These are phyloP conservation scores for Amanita brunnescens DNA, from an alignment of 768 basidiomycete species.

Conservation along the genomic window DNA sequence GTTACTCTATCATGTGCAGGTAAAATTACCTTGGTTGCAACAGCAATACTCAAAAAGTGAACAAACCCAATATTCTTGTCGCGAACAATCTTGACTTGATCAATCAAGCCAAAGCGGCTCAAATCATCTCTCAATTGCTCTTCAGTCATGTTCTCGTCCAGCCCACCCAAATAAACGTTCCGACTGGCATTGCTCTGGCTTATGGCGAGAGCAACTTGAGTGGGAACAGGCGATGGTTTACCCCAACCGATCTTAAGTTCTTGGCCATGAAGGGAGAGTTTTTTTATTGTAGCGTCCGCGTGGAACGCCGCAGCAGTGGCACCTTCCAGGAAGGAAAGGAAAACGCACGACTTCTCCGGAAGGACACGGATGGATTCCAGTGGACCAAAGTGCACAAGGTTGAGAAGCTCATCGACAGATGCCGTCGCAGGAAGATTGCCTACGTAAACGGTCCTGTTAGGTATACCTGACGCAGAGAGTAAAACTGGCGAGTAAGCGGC, in stretches of 20 bases:
- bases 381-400: conserved; percentile 95
- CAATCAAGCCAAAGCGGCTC: conserved; percentile 88
- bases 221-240: conserved; percentile 83
- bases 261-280: conserved; percentile 85
- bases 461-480: conserved; percentile 53
- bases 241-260: conserved; percentile 99
- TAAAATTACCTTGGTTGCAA: conserved; percentile 80
- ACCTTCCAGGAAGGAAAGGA: conserved; percentile 95
- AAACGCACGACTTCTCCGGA: conserved; percentile 95
- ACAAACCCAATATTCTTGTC: conserved; percentile 99
- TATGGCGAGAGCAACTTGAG: conserved; percentile 80
- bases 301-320: conserved; percentile 93
- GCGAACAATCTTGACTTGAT: conserved; percentile 98
- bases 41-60: conserved; percentile 91
- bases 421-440: conserved; percentile 94
- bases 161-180: conserved; percentile 93
- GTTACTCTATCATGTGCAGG: conserved; percentile 2
- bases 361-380: conserved; percentile 91
- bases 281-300: conserved; percentile 93
- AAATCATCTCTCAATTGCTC: conserved; percentile 88
- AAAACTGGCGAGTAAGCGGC: conserved; percentile 72
- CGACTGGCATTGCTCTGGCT: conserved; percentile 87
- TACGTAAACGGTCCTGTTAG: conserved; percentile 91
- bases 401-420: conserved; percentile 95
- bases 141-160: conserved; percentile 87